Evolutionary conservation across 495 filamentous ascomycete species (phyloP).

Genomic region (Penicillium pulvis): DNA sequence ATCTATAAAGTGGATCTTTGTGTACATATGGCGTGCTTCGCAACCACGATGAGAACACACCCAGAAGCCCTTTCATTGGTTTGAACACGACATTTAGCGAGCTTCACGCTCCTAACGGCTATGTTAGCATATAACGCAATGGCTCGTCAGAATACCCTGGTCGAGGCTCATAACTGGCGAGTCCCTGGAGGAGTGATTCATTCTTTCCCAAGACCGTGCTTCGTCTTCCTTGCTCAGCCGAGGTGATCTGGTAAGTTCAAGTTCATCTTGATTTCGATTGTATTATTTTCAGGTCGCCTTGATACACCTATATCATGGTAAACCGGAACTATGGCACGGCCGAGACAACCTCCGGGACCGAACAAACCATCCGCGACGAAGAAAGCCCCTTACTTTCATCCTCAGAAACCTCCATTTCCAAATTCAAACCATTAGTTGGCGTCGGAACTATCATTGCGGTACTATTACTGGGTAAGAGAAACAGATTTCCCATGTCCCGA

Average conservation of each 20-base stretch:
- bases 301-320: too few relatives aligned
- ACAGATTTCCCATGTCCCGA: neutral
- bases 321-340: conserved; percentile 6
- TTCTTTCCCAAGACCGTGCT: neutral
- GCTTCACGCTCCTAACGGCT: neutral
- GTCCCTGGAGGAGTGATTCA: neutral
- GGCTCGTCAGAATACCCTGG: conserved; percentile 8
- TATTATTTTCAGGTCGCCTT: too few relatives aligned
- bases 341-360: neutral
- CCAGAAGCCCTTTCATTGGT: neutral
- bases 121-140: conserved; percentile 13
- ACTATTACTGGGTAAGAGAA: conserved; percentile 36
- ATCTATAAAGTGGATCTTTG: neutral
- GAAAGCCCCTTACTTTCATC: conserved; percentile 25
- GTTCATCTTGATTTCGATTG: too few relatives aligned
- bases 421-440: conserved; percentile 19
- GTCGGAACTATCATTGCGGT: conserved; percentile 39
- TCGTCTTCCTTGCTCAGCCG: too few relatives aligned
- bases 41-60: conserved; percentile 22
- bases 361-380: conserved; percentile 21
- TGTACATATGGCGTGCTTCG: conserved; percentile 24
- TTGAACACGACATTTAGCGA: neutral
- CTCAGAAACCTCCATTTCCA: conserved; percentile 1
- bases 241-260: too few relatives aligned
- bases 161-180: conserved; percentile 3